Percentiles rank a stretch among this genome's conserved stretches.
Conservation (phyloP, 2,329 filamentous ascomycete species). For the Pseudohalonectria lignicola region DNA sequence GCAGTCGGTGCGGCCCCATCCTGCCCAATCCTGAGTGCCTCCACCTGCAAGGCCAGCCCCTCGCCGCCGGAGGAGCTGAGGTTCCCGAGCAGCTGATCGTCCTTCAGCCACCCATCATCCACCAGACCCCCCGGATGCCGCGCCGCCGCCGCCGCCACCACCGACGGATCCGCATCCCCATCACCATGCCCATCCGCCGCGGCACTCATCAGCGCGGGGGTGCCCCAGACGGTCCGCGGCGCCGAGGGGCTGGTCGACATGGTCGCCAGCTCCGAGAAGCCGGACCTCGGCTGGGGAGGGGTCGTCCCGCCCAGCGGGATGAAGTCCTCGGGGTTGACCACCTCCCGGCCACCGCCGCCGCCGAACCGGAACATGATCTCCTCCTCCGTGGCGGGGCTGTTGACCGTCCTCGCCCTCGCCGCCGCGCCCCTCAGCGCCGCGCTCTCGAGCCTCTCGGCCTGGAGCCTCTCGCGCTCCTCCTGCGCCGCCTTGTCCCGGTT, state of each 20-base stretch:
- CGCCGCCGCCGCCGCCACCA: slow-evolving; percentile 24
- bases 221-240: slow-evolving; percentile 88
- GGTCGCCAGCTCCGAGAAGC: slow-evolving; percentile 59
- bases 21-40: slow-evolving; percentile 34
- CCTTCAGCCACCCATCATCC: slow-evolving; percentile 71
- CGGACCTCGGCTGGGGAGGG: slow-evolving; percentile 45
- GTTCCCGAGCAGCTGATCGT: slow-evolving; percentile 68
- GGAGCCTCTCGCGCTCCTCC: slow-evolving; percentile 74
- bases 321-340: slow-evolving; percentile 50
- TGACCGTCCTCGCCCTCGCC: slow-evolving; percentile 24
- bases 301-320: slow-evolving; percentile 46
- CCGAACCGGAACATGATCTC: slow-evolving; percentile 19
- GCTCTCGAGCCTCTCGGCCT: slow-evolving; percentile 72
- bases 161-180: no score
- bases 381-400: slow-evolving; percentile 23
- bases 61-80: slow-evolving; percentile 42
- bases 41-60: slow-evolving; percentile 49
- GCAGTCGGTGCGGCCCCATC: slow-evolving; percentile 7
- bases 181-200: no score
- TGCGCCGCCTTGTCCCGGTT: slow-evolving; percentile 75
- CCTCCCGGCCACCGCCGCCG: slow-evolving; percentile 9
- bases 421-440: slow-evolving; percentile 50
- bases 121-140: slow-evolving; percentile 48
- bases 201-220: slow-evolving; percentile 56
- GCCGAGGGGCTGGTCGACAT: slow-evolving; percentile 73